These are phyloP conservation scores for Hyaloscypha hepaticicola DNA, from an alignment of 495 filamentous ascomycete species.

Conservation along the genomic window DNA sequence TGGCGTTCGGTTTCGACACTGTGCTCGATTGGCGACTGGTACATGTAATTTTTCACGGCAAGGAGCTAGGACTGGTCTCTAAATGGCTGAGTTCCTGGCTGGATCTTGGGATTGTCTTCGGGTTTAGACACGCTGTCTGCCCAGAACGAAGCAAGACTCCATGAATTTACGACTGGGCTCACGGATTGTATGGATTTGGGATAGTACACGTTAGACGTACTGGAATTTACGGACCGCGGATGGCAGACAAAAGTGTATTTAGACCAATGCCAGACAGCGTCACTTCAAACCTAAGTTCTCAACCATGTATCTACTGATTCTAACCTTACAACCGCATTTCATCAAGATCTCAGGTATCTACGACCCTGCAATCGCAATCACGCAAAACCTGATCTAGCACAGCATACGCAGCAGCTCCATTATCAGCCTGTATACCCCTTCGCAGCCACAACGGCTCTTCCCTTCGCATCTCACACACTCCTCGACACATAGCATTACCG, in stretches of 20 bases:
- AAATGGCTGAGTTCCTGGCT: conserved; percentile 2
- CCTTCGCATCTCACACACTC: background rate
- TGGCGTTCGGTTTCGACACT: conserved; percentile 1
- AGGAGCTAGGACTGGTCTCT: background rate
- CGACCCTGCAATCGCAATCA: background rate
- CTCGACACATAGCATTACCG: background rate
- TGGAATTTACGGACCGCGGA: background rate
- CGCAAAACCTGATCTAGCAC: background rate
- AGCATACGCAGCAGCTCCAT: background rate
- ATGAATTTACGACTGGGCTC: conserved; percentile 5
- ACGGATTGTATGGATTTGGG: background rate
- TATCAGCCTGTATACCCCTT: background rate
- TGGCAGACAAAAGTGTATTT: conserved; percentile 8
- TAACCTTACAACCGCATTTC: background rate
- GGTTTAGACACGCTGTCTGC: background rate
- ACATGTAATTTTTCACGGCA: background rate
- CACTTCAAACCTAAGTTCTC: background rate
- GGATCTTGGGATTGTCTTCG: conserved; percentile 7
- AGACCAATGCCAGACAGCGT: conserved; percentile 3
- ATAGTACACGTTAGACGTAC: conserved; percentile 1
- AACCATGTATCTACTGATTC: background rate
- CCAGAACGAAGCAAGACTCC: background rate
- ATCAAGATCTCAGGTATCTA: background rate
- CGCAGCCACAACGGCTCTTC: background rate
- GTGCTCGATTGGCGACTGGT: background rate